phyloP scores from a whole-genome alignment of 2,329 filamentous ascomycete species.

The Colletotrichum sojae region DNA sequence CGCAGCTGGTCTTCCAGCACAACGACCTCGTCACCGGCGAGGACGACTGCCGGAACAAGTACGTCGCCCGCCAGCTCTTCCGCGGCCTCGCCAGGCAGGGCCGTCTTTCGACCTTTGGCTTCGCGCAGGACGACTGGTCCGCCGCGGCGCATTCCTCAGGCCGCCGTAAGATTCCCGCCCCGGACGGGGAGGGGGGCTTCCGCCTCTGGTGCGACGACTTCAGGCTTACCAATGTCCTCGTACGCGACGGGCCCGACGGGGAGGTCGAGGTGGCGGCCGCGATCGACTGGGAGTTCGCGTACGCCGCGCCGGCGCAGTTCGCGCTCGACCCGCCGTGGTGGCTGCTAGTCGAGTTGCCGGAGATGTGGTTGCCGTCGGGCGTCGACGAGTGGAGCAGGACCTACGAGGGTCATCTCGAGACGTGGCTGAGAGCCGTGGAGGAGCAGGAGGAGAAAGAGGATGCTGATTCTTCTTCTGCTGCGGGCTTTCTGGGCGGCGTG shows the following conservation, averaged over 20 bases:
- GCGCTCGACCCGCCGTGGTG: conserved; percentile 55
- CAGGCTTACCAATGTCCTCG: conserved; percentile 50
- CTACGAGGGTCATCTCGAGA: conserved; percentile 51
- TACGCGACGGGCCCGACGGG: conserved; percentile 41
- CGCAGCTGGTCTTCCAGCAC: conserved; percentile 52
- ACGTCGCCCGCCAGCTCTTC: conserved; percentile 46
- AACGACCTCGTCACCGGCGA: conserved; percentile 51
- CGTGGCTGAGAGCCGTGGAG: conserved; percentile 51
- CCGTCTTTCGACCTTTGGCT: conserved; percentile 18
- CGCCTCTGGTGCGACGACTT: conserved; percentile 53
- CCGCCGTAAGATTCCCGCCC: neutral
- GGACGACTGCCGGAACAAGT: conserved; percentile 52
- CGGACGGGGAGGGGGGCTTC: conserved; percentile 25
- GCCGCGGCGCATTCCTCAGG: neutral
- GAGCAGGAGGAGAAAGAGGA: conserved; percentile 45
- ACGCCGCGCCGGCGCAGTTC: conserved; percentile 43
- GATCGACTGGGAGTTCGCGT: conserved; percentile 36
- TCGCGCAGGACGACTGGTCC: conserved; percentile 23
- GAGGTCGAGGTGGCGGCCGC: conserved; percentile 51
- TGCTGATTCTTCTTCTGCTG: too few species aligned
- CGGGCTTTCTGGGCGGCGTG: too few species aligned
- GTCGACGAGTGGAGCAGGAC: conserved; percentile 48
- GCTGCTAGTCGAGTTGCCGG: conserved; percentile 51
- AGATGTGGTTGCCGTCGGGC: conserved; percentile 49
- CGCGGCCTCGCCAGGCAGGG: conserved; percentile 15